Evolutionary conservation across 2,329 filamentous ascomycete species (phyloP), one percentile per base, ranked within the genome.

Genomic region (Aspergillus nomiae): DNA sequence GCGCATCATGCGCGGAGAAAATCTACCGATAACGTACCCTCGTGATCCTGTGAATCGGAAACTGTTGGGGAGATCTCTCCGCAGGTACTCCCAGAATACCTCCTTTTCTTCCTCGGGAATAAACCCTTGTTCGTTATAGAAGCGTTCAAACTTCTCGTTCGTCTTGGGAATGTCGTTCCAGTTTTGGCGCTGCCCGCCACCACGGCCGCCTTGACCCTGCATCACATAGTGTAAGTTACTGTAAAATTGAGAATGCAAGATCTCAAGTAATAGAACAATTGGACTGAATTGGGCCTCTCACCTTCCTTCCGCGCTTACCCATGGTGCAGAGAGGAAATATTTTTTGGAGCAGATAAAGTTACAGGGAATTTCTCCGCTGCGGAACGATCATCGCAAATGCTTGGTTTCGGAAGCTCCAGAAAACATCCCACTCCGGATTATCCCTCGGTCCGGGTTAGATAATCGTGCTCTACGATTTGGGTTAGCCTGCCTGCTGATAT

Each of bases 11-110:
- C 59, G 68, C 65, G 51, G 53, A 30, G 48, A 43, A 50, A 46
- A 53, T 30, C 36, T 34, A 28, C 32, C 16, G 21, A 56, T 64
- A 54, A 77, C 80, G 63, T 84, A 92, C 90, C 92, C 92, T 84
- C 94, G 96, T 54, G 93, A 97, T 43, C 95, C 95, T 64, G 93
- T 96, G 81, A 99, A 99, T 65, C 95, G 89, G 83, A 98, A 99
- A 79, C 94, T 97, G 82, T 97, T 98, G 61, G 95, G 95, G 57
- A 99, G 83, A 75, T 98, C 94, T 67, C 90, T 87, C 73, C 89
- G 87, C 76, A 98, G 83, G 0, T 91, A 87, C 43, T 86, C 85
- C 95, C 95, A 99, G 80, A 97, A 98, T 11, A 86, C 84, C 61
- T 88, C 83, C 72, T 87, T 88, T 80, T 98, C 94, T 53, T 89